Evolutionary conservation across 2,329 filamentous ascomycete species (phyloP).

Genomic region (Hirsutella rhossiliensis): DNA sequence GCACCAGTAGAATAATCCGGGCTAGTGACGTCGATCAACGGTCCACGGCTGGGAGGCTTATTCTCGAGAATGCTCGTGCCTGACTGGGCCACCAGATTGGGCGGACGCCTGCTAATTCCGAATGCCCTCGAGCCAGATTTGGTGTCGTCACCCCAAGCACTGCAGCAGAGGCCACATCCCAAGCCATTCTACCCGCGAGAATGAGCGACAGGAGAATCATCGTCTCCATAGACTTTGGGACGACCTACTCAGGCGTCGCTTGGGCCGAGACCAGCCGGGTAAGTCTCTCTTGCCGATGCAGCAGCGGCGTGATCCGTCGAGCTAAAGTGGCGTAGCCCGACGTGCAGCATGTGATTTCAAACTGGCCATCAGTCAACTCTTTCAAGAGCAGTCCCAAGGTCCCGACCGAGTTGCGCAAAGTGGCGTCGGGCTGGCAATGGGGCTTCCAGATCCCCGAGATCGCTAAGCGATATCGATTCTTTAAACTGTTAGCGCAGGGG

Average conservation of each 20-base stretch:
- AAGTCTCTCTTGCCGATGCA: conserved; percentile 6
- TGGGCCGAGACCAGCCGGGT: conserved; percentile 32
- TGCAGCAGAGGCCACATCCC: neutral
- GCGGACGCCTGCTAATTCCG: neutral
- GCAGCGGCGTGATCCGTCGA: neutral
- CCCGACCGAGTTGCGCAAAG: conserved; percentile 34
- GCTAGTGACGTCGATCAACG: neutral
- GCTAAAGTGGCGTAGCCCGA: conserved; percentile 21
- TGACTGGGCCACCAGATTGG: neutral
- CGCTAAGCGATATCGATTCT: conserved; percentile 27
- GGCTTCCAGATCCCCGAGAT: conserved; percentile 33
- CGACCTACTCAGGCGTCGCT: conserved; percentile 42
- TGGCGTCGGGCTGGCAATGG: conserved; percentile 31
- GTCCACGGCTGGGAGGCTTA: neutral
- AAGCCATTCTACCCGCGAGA: conserved; percentile 5
- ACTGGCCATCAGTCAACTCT: conserved; percentile 27
- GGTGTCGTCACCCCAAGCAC: neutral
- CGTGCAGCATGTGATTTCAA: conserved; percentile 27
- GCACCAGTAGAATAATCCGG: neutral
- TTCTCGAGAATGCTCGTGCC: neutral
- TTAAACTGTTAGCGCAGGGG: conserved; percentile 32
- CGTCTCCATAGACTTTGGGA: conserved; percentile 44
- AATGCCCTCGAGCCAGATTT: neutral
- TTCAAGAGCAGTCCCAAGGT: conserved; percentile 29
- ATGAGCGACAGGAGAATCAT: conserved; percentile 30